Percentiles rank a stretch among this genome's conserved stretches.
Conservation (phyloP, 2,329 filamentous ascomycete species). For the Penicillium sp. region DNA sequence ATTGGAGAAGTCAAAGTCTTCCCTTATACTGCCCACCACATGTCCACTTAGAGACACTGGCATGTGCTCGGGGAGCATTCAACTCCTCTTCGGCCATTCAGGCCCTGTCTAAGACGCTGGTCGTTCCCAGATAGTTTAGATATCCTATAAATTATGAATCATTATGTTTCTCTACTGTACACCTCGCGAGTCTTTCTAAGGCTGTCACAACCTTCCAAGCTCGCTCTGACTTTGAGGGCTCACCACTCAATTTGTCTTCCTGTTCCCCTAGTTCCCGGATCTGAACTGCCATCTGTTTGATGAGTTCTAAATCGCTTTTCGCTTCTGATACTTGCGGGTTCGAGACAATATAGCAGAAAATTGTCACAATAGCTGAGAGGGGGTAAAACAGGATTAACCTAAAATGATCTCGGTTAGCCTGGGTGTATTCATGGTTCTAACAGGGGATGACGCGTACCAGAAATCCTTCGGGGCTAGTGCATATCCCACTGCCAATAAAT, state of each 20-base stretch:
- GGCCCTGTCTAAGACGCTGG: background rate
- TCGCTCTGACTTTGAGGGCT: slow-evolving; percentile 4
- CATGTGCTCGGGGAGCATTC: background rate
- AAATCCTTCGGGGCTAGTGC: slow-evolving; percentile 5
- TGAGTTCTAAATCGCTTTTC: background rate
- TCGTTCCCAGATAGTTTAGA: background rate
- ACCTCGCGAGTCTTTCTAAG: slow-evolving; percentile 2
- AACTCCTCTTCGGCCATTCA: background rate
- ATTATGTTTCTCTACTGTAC: slow-evolving; percentile 1
- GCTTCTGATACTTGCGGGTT: slow-evolving; percentile 36
- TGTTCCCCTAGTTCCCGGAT: slow-evolving; percentile 6
- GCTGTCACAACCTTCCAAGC: slow-evolving; percentile 4
- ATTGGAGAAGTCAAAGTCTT: slow-evolving; percentile 2
- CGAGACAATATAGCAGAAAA: slow-evolving; percentile 55
- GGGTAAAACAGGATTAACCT: slow-evolving; percentile 54
- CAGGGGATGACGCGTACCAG: background rate
- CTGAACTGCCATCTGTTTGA: slow-evolving; percentile 1
- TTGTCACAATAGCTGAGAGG: slow-evolving; percentile 51
- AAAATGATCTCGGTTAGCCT: slow-evolving; percentile 34
- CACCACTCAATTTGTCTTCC: slow-evolving; percentile 1
- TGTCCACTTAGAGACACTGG: background rate
- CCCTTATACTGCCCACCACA: slow-evolving; percentile 6
- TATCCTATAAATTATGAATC: background rate
- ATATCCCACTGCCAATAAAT: slow-evolving; percentile 28
- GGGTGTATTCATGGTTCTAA: background rate